Conservation (phyloP, 1,284 basidiomycete species). For the Cryptococcus sp. region DNA sequence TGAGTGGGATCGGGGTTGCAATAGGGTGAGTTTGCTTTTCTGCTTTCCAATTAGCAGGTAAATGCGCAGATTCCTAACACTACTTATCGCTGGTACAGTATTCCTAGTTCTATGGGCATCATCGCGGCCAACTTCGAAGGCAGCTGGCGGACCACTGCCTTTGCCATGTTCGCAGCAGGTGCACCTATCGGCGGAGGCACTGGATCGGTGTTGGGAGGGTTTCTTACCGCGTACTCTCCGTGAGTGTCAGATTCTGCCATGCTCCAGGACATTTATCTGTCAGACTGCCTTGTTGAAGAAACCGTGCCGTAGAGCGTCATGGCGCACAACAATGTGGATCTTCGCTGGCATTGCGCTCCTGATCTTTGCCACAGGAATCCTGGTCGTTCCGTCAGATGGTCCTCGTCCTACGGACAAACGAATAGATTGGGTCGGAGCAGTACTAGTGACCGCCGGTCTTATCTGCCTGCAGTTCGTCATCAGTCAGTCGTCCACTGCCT, state of each 20-base stretch:
- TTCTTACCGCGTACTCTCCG: conserved; percentile 15
- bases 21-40: background rate
- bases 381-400: conserved; percentile 15
- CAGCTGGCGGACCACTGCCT: conserved; percentile 23
- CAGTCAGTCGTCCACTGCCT: background rate
- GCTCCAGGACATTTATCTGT: no score
- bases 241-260: background rate
- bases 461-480: conserved; percentile 4
- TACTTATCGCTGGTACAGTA: background rate
- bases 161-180: conserved; percentile 20
- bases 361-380: conserved; percentile 1
- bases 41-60: background rate
- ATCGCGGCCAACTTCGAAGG: conserved; percentile 23
- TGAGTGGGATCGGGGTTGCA: background rate
- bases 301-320: background rate
- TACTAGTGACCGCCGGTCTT: conserved; percentile 19
- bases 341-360: conserved; percentile 12
- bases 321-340: conserved; percentile 21
- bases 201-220: conserved; percentile 19
- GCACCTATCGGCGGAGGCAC: conserved; percentile 19
- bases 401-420: background rate
- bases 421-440: conserved; percentile 22
- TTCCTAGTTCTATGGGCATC: conserved; percentile 23
- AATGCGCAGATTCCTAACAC: background rate
- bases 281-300: no score